phyloP scores from a whole-genome alignment of 345 rosid species.

The Brassica napus region DNA sequence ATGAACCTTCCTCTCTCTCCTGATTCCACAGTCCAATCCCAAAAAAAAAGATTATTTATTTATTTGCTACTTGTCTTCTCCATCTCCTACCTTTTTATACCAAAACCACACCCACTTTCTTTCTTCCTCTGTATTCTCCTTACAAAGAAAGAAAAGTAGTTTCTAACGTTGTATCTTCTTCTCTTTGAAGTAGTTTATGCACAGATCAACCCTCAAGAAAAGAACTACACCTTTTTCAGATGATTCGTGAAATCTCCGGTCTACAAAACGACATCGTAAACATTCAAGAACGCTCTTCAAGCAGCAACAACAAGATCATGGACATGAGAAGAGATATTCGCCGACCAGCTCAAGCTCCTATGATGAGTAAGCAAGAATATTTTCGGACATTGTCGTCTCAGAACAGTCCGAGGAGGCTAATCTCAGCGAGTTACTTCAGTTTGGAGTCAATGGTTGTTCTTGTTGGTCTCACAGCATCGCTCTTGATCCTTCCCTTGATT shows the following conservation, averaged over 20 bases:
- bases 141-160: background rate
- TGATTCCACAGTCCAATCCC: background rate
- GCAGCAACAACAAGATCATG: conserved; percentile 22
- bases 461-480: conserved; percentile 60
- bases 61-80: conserved; percentile 1
- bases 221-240: background rate
- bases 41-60: background rate
- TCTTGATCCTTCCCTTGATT: conserved; percentile 74
- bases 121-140: background rate
- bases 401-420: conserved; percentile 43
- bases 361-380: conserved; percentile 33
- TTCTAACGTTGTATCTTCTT: background rate
- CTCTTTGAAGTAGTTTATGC: background rate
- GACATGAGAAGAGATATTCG: conserved; percentile 34
- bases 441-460: conserved; percentile 60
- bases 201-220: background rate
- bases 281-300: conserved; percentile 10
- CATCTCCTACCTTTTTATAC: background rate
- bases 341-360: conserved; percentile 24
- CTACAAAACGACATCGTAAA: conserved; percentile 31
- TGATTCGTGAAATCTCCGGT: conserved; percentile 28
- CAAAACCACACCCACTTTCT: background rate
- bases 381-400: conserved; percentile 37
- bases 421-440: conserved; percentile 57
- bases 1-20: background rate